Conservation (phyloP, 176 grass and related monocot genomes). For the Chrysopogon serrulatus region DNA sequence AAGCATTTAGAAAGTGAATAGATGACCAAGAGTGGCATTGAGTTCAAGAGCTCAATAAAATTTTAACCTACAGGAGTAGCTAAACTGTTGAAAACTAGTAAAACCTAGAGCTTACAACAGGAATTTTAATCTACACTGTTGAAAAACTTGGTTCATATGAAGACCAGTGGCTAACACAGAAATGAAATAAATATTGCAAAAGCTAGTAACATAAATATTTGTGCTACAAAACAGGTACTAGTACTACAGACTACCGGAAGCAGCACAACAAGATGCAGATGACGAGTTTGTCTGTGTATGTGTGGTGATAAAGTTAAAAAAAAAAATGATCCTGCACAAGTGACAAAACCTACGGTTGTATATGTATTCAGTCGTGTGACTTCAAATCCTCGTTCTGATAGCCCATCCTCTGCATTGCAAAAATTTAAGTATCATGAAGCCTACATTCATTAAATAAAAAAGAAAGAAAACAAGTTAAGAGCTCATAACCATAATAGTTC, state of each 20-base stretch:
- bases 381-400: conserved; percentile 75
- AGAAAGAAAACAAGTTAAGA: background rate
- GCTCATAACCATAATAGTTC: background rate
- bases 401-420: conserved; percentile 51
- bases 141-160: background rate
- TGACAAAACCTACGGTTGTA: conserved; percentile 55
- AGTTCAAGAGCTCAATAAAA: background rate
- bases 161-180: background rate
- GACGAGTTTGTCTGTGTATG: background rate
- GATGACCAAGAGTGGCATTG: background rate
- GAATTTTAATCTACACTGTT: background rate
- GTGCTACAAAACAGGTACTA: background rate
- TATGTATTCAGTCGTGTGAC: conserved; percentile 88
- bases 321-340: background rate
- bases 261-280: background rate
- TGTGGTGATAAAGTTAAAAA: background rate
- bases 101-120: background rate
- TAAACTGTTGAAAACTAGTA: background rate
- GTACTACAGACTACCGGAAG: background rate
- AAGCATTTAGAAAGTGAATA: background rate
- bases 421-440: conserved; percentile 8
- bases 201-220: background rate
- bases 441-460: background rate
- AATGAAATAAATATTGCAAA: background rate
- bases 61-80: background rate